These are phyloP conservation scores for Rhodotorula sp. DNA, from an alignment of 1,284 basidiomycete genomes.

Conservation along the genomic window DNA sequence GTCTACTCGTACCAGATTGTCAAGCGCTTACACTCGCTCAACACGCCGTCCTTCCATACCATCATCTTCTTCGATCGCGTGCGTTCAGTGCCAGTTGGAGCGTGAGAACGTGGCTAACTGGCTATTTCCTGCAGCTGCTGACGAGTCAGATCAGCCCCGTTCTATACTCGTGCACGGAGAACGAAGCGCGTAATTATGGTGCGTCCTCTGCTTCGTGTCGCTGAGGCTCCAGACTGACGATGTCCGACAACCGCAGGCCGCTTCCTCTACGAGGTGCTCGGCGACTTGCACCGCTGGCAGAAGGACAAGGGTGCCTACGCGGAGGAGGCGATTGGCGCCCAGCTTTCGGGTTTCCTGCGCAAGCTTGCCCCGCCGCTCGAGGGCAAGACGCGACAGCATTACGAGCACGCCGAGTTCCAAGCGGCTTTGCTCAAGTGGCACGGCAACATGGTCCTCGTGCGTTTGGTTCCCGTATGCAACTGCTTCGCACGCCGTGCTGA, in stretches of 20 bases:
- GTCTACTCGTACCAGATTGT: slow-evolving; percentile 91
- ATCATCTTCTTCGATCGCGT: slow-evolving; percentile 84
- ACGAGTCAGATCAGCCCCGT: slow-evolving; percentile 60
- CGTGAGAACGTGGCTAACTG: neutral
- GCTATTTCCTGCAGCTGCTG: slow-evolving; percentile 66
- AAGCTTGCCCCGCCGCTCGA: neutral
- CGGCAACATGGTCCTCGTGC: slow-evolving; percentile 25
- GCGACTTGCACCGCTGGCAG: slow-evolving; percentile 75
- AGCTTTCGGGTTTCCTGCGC: slow-evolving; percentile 41
- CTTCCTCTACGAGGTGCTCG: slow-evolving; percentile 68
- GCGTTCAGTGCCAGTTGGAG: slow-evolving; percentile 11
- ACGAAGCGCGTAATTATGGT: slow-evolving; percentile 95
- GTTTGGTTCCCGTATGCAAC: neutral
- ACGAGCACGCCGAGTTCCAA: slow-evolving; percentile 33
- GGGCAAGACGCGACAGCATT: slow-evolving; percentile 27
- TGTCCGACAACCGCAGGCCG: slow-evolving; percentile 31
- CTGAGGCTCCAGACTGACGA: neutral
- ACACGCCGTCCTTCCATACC: slow-evolving; percentile 83
- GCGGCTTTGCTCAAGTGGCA: slow-evolving; percentile 46
- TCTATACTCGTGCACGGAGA: slow-evolving; percentile 90
- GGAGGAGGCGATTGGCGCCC: slow-evolving; percentile 55
- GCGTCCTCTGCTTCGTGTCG: slow-evolving; percentile 35
- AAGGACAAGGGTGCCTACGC: slow-evolving; percentile 60
- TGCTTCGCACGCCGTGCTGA: slow-evolving; percentile 44
- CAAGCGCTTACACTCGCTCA: slow-evolving; percentile 78